phyloP scores from a whole-genome alignment of 805 yeast species.

The Candida sithepensis region DNA sequence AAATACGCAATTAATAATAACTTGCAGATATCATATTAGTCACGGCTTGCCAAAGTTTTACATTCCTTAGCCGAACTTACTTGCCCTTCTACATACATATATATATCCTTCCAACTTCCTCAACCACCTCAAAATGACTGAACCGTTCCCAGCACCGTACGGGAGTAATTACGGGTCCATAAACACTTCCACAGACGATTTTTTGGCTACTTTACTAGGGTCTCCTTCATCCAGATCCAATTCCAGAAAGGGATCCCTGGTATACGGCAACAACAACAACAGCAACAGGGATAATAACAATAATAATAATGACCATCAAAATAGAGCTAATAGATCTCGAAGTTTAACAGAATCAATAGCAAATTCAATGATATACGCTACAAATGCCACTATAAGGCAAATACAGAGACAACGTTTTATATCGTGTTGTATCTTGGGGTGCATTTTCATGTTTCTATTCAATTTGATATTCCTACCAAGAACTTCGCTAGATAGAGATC shows the following conservation, averaged over 20 bases:
- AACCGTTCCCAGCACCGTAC: constrained; percentile 20
- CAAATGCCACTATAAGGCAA: constrained; percentile 26
- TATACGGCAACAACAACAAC: constrained; percentile 10
- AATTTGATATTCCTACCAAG: constrained; percentile 76
- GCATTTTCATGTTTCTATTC: constrained; percentile 49
- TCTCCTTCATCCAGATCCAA: constrained; percentile 5
- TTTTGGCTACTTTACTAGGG: constrained; percentile 9
- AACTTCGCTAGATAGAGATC: constrained; percentile 78
- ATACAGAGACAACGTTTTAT: constrained; percentile 37
- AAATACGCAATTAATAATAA: no score
- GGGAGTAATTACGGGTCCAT: constrained; percentile 6
- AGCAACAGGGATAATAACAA: constrained; percentile 10
- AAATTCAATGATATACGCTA: constrained; percentile 22
- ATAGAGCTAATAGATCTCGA: constrained; percentile 17
- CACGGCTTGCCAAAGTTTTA: no score
- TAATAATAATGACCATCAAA: constrained; percentile 5
- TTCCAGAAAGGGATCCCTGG: constrained; percentile 12
- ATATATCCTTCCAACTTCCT: neutral
- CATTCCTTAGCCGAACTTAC: no score
- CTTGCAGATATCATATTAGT: no score
- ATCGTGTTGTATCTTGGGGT: constrained; percentile 45
- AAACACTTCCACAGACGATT: constrained; percentile 14
- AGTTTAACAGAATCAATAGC: constrained; percentile 30
- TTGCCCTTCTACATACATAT: no score
- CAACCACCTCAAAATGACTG: constrained; percentile 8